Base-by-base conservation (phyloP, 805 yeast species). In the Candida ponderosae region DNA sequence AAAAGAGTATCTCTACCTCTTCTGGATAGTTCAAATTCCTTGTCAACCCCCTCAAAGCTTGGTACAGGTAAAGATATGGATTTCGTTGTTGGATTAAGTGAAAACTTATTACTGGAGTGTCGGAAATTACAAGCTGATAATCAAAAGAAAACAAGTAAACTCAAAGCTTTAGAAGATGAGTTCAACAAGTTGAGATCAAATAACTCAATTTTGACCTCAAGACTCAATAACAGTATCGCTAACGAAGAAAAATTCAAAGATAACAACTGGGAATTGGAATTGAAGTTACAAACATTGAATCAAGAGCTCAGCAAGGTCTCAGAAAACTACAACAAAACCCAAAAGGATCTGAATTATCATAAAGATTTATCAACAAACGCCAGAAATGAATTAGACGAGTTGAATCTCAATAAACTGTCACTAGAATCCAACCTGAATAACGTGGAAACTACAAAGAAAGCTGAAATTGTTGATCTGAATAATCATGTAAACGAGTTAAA, bases 21-120 rank as follows among this genome's bases (percentile, higher is more conserved):
- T 3, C 35, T 53, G 6, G 57, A 52, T 19, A 36, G 32, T 18
- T 40, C 45, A 16, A 48, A 40, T 32, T 40, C 56, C 2, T 40
- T 53, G 13, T 31, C 47, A 8, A 37, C 40, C 4, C 40, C 28
- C 6, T 2, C 46, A 4, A 52, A 48, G 40, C 46, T 43, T 14
- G 36, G 46, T n/a, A 24, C 28, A 13, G 76, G 76, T 17, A 76
- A 76, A 45, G 84, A 81, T 41, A 75, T 81, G 64, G 75, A 76
- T 51, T 82, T 82, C 51, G 77, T 81, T 14, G 81, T 81, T 40
- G 86, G 83, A 4, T 57, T 83, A 39, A 79, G 86, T 59, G 90
- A 83, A 48, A 81, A 80, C 40, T 60, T 83, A 43, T 65, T 83
- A 15, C 62, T 71, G 32, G 87, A 84, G 54, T 81, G 88, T 49